Percentiles rank a stretch among this genome's conserved stretches.
Evolutionary conservation across 345 rosid genomes (phyloP).

Genomic region (Murraya paniculata): DNA sequence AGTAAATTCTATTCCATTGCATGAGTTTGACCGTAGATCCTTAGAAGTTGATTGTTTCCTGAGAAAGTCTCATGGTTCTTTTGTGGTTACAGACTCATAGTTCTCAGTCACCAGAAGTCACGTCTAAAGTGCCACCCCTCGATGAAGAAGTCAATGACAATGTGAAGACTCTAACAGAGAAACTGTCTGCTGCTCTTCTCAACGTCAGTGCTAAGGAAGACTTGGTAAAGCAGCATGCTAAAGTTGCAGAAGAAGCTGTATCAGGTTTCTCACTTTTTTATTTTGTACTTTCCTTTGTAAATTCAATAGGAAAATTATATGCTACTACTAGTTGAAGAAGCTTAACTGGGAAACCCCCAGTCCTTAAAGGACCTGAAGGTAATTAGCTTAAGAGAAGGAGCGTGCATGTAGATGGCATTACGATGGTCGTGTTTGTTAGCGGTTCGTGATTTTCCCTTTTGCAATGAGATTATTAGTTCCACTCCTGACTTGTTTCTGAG

Average conservation of each 20-base stretch:
- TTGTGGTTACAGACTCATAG: constrained; percentile 35
- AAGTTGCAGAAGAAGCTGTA: constrained; percentile 98
- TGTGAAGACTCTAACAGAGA: constrained; percentile 50
- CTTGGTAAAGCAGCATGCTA: constrained; percentile 81
- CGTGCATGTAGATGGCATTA: background rate
- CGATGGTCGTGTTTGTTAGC: background rate
- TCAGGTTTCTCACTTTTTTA: constrained; percentile 44
- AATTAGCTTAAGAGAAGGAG: background rate
- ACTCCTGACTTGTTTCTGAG: background rate
- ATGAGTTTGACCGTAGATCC: no score
- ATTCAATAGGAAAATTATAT: background rate
- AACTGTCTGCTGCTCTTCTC: constrained; percentile 77
- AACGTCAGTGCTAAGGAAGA: constrained; percentile 79
- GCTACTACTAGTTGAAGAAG: background rate
- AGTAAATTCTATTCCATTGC: no score
- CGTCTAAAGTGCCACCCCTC: constrained; percentile 37
- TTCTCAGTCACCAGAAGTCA: constrained; percentile 62
- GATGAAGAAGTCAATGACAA: constrained; percentile 54
- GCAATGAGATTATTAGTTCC: background rate
- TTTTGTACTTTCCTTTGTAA: background rate
- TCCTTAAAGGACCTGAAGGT: background rate
- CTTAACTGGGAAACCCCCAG: background rate
- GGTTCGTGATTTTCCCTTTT: background rate
- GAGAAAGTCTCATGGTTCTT: constrained; percentile 17
- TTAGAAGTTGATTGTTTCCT: background rate